Evolutionary conservation across 2,329 filamentous ascomycete species (phyloP), one percentile per base, ranked within the genome.

Genomic region (Alternaria atra): DNA sequence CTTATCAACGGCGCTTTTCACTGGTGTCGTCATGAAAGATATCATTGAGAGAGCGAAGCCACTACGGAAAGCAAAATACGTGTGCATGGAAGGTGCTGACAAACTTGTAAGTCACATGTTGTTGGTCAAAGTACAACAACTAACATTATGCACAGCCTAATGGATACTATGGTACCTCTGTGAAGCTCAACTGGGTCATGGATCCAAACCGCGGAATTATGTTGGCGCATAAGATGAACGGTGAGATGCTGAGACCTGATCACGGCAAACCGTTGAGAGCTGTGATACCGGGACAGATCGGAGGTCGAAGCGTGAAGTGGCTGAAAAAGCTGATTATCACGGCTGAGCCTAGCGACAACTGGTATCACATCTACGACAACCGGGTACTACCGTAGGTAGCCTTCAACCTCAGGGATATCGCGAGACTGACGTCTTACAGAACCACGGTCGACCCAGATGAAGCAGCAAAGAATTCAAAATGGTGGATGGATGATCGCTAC

Each of bases 291-390:
- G 94, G 94, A 0, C 93, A 97, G 77, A 97, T 97, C 63, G 94
- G 94, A 34, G 94, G 93, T 1, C 86, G 94, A 64, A 97, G 92
- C 76, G 93, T 97, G 32, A 97, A 97, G 79, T 97, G 94, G 94
- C 77, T 97, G 60, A 94, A 90, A 81, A 89, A 85, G 66, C 85
- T 97, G 61, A 90, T 93, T 43, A 78, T 97, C 52, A 94, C 93
- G 0, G 86, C 89, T 9, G 83, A 85, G 25, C 93, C 93, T 0
- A 97, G 93, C 73, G 90, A 94, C 64, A 97, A 96, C 73, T 97
- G 93, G 92, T 97, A 97, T 72, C 94, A 97, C 77, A 93, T 96
- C 64, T 94, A 95, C 78, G 94, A 97, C 77, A 97, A 97, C 75
- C 84, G 93, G 60, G 93, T 97, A 1, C 80, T 97, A 39, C 94